Base-by-base conservation (phyloP, 257 asterid species). In the Solanum arcanum region DNA sequence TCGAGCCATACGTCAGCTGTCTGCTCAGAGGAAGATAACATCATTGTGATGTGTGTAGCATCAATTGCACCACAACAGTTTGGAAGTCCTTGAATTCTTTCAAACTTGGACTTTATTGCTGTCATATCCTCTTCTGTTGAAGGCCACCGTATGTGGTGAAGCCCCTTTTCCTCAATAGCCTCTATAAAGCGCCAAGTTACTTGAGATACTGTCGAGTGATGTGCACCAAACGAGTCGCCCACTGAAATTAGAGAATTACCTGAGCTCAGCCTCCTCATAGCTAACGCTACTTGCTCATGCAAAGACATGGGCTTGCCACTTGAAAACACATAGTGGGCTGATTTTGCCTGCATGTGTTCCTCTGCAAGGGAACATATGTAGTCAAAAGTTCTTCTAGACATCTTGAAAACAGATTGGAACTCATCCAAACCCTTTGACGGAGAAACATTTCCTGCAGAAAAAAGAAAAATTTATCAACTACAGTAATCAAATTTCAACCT, bases 111-210 rank as follows among this genome's bases (percentile, higher is more conserved):
- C 73, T 94, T 94, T 52, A 95, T 90, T 33, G 80, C 33, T 3
- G 90, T 29, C 89, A 92, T 68, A 70, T 93, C 95, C 0, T 21
- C 86, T 14, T 93, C 91, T 0, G 96, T 77, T 66, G 95, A 88
- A 15, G 98, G 98, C 99, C 99, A 97, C 66, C 89, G 90, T 76
- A 97, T 69, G 89, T 97, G 99, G 86, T 46, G 94, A 68, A 89
- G 91, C 42, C 94, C 97, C 1, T 89, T 91, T 25, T 87, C 94
- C 81, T 94, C 98, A 5, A 96, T 89, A 89, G 98, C 98, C 89
- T 95, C 98, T 72, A 96, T 95, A 12, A 96, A 96, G 62, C 97
- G 93, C 98, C 98, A 95, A 1, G 99, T 94, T 88, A 95, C 98
- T 87, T 96, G 98, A 72, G 98, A 94, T 91, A 95, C 98, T 0